Evolutionary conservation across 768 basidiomycete genomes (phyloP).

Genomic region (Leccinum olivaceopallidum): DNA sequence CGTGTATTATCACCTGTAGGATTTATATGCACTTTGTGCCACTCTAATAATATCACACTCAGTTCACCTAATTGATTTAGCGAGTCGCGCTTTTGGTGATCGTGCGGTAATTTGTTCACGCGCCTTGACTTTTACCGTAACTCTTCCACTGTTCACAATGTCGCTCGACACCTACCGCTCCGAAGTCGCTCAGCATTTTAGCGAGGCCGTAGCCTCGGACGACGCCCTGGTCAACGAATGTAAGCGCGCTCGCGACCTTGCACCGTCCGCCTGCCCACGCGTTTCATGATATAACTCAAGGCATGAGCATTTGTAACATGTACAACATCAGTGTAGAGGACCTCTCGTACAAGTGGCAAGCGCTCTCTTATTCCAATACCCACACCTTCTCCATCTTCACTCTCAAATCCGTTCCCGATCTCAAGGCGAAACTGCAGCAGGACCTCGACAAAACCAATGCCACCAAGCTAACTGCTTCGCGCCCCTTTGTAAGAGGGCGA

Average conservation of each 20-base stretch:
- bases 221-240: slow-evolving; percentile 54
- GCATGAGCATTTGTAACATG: slow-evolving; percentile 62
- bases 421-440: slow-evolving; percentile 46
- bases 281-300: slow-evolving; percentile 36
- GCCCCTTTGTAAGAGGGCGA: slow-evolving; percentile 14
- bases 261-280: slow-evolving; percentile 11
- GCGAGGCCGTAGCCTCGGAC: slow-evolving; percentile 36
- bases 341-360: slow-evolving; percentile 72
- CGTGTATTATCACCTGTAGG: slow-evolving; percentile 34
- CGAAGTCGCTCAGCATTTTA: slow-evolving; percentile 29
- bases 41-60: slow-evolving; percentile 23
- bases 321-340: slow-evolving; percentile 53
- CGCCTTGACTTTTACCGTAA: no score
- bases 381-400: slow-evolving; percentile 47
- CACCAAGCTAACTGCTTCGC: slow-evolving; percentile 36
- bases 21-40: slow-evolving; percentile 18
- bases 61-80: not conserved
- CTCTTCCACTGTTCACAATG: slow-evolving; percentile 11
- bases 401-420: slow-evolving; percentile 44
- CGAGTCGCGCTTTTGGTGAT: slow-evolving; percentile 16
- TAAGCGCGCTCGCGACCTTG: slow-evolving; percentile 27
- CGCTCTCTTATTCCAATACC: slow-evolving; percentile 37
- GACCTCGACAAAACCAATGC: slow-evolving; percentile 29
- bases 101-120: no score
- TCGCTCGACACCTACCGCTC: slow-evolving; percentile 20